Evolutionary conservation across 805 yeast genomes (phyloP), one percentile per base, ranked within the genome.

Genomic region (Debaryomyces hansenii): DNA sequence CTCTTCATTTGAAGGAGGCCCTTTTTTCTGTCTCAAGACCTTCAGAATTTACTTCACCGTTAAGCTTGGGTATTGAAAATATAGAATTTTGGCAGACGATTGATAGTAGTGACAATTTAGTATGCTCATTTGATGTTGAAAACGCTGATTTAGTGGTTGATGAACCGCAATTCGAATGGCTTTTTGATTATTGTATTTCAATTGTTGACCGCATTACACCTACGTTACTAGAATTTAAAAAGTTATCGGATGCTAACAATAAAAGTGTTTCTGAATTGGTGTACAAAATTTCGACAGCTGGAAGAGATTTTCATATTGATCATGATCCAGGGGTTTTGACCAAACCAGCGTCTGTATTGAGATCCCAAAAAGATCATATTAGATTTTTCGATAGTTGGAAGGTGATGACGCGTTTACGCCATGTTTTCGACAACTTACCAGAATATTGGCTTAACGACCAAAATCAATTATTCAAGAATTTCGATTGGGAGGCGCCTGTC

Each of bases 311-410:
- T 41, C 75, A 77, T 27, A 78, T 90, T 37, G 82, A 83, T 41
- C 87, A 87, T 51, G 98, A 94, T 57, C 95, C 98, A 0, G 82
- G 88, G 5, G 96, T 90, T 15, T 77, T 92, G 43, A 91, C 97
- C 1, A 85, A 90, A 42, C 97, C 97, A 0, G 85, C 97, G 0
- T 84, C 87, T 55, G 81, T 90, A 27, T 78, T 89, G 40, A 74
- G 96, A 44, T 78, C 90, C 2, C 78, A 84, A 2, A 74, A 76
- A 15, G 78, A 83, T 20, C 97, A 91, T 65, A 82, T 90, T 1
- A 72, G 99, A 52, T 80, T 84, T 20, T 80, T 82, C 49, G 88
- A 90, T 54, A 82, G 95, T 56, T 94, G 99, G 99, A 87, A 89
- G 56, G 78, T 91, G 16, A 72, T 89, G 37, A 82, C 90, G 1